phyloP scores from a whole-genome alignment of 192 early-diverging fungal species.

The Podila horticola region DNA sequence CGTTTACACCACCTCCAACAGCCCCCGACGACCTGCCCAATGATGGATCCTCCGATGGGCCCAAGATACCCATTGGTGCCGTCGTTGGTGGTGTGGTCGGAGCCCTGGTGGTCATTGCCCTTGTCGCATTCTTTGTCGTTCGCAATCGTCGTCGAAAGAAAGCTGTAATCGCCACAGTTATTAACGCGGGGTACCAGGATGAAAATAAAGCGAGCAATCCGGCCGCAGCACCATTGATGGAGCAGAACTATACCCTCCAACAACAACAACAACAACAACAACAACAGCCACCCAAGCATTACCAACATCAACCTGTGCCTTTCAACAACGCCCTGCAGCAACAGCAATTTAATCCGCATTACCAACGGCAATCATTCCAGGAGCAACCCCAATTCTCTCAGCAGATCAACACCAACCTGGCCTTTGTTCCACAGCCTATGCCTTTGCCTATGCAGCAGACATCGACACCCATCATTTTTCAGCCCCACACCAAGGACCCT shows the following conservation, averaged over 20 bases:
- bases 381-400: no score
- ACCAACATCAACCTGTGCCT: no score
- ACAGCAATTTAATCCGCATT: no score
- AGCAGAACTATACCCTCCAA: no score
- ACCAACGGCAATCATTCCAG: no score
- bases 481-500: neutral
- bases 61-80: neutral
- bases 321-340: no score
- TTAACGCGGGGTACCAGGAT: neutral
- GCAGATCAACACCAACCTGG: neutral
- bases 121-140: neutral
- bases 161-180: neutral
- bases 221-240: no score
- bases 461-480: neutral
- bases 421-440: neutral
- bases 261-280: no score
- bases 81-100: neutral
- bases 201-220: neutral
- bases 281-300: no score
- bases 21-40: neutral
- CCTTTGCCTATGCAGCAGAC: neutral
- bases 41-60: neutral
- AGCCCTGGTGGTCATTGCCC: neutral
- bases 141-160: neutral
- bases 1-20: neutral